A percentile compares a stretch with the other conserved stretches of the same genome.
Conservation (phyloP, 1,139 yeast species). For the Hyphopichia wangnamkhiaoensis region DNA sequence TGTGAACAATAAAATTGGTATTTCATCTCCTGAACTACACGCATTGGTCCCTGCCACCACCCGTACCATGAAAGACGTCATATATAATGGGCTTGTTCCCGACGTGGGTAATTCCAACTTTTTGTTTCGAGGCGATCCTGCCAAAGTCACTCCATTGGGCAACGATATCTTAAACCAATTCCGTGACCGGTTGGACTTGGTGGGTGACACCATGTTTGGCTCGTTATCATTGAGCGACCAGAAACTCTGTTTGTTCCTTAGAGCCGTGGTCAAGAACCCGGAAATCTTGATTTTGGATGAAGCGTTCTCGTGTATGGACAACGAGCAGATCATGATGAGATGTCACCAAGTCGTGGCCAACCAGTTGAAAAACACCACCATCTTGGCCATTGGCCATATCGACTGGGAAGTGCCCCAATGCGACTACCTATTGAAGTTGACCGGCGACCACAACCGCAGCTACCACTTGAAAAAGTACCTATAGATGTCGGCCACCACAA, state of each 20-base stretch:
- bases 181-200: conserved; percentile 25
- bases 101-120: conserved; percentile 61
- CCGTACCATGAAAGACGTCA: conserved; percentile 55
- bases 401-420: conserved; percentile 44
- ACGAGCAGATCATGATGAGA: conserved; percentile 51
- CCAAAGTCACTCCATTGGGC: conserved; percentile 14
- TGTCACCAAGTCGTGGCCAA: conserved; percentile 65
- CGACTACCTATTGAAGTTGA: conserved; percentile 35
- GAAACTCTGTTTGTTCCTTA: conserved; percentile 70
- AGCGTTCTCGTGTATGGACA: conserved; percentile 90
- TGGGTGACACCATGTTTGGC: conserved; percentile 43
- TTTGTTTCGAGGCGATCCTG: conserved; percentile 20
- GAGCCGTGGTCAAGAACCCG: conserved; percentile 79
- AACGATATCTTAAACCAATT: conserved; percentile 23
- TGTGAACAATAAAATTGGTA: conserved; percentile 78
- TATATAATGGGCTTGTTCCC: conserved; percentile 68
- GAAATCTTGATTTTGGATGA: conserved; percentile 81
- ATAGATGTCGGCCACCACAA: background rate
- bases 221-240: conserved; percentile 72
- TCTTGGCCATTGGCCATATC: conserved; percentile 78
- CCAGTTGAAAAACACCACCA: conserved; percentile 60
- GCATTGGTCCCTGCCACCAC: conserved; percentile 65
- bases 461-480: conserved; percentile 16
- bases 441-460: conserved; percentile 33
- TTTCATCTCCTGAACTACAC: conserved; percentile 90